These are phyloP conservation scores for Yamadazyma kanchanaburiensis DNA, from an alignment of 1,139 yeast species.

Conservation along the genomic window DNA sequence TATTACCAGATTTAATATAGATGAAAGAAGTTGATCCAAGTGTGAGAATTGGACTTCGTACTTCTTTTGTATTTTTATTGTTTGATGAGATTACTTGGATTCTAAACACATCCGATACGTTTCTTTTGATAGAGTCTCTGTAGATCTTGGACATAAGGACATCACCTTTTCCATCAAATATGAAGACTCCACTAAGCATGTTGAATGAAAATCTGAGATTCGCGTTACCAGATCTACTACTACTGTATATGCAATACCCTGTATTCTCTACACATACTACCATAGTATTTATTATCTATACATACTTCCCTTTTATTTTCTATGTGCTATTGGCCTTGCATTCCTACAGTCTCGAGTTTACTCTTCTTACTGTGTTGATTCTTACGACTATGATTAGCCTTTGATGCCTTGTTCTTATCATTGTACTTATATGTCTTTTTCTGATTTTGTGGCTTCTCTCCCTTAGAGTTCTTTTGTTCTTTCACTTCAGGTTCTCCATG, in stretches of 20 bases:
- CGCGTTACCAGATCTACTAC: background rate
- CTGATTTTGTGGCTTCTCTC: conserved; percentile 1
- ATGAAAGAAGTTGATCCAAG: conserved; percentile 90
- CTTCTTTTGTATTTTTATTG: conserved; percentile 36
- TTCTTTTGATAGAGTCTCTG: conserved; percentile 60
- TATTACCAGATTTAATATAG: conserved; percentile 63
- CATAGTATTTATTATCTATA: no score
- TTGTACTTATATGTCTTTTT: conserved; percentile 22
- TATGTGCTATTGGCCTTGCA: background rate
- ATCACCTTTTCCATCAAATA: conserved; percentile 81
- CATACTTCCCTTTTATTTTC: background rate
- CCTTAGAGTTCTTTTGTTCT: conserved; percentile 1
- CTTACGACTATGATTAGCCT: conserved; percentile 65
- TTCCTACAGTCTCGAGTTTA: conserved; percentile 5
- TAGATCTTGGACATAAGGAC: conserved; percentile 75
- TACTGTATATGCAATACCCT: background rate
- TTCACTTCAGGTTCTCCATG: conserved; percentile 2
- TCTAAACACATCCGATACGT: conserved; percentile 85
- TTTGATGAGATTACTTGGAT: conserved; percentile 72
- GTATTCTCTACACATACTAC: background rate
- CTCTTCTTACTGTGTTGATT: conserved; percentile 55
- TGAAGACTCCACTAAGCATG: conserved; percentile 79
- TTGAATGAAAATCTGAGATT: background rate
- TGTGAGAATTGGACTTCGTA: conserved; percentile 74
- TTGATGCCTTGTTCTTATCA: conserved; percentile 53